These are phyloP conservation scores for sunflower (Helianthus annuus) DNA, from an alignment of 129 eudicot species.

Conservation along the genomic window DNA sequence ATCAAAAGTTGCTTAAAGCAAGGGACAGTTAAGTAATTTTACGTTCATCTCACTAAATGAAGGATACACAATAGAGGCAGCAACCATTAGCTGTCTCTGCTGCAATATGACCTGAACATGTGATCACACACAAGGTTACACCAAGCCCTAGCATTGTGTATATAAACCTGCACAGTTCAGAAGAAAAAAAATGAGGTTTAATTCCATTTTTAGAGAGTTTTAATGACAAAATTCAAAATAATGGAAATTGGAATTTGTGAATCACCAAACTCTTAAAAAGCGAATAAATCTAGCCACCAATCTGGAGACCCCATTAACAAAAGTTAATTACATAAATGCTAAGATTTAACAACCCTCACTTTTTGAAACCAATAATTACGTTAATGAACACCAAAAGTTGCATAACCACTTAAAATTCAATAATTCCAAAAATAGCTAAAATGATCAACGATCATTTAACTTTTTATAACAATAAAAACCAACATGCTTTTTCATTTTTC, in stretches of 20 bases:
- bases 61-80: constrained; percentile 89
- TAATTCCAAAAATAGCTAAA: not conserved
- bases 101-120: constrained; percentile 88
- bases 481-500: not conserved
- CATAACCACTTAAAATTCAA: constrained; percentile 1
- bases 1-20: not conserved
- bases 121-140: constrained; percentile 58
- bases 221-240: not conserved
- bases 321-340: constrained; percentile 18
- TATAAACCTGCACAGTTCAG: constrained; percentile 64
- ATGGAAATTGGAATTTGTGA: not conserved
- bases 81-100: constrained; percentile 89
- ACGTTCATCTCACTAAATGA: not conserved
- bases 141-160: constrained; percentile 79
- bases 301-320: constrained; percentile 13
- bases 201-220: not conserved
- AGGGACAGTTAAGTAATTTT: not conserved
- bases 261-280: constrained; percentile 1
- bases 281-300: constrained; percentile 17
- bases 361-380: not conserved
- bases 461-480: constrained; percentile 2
- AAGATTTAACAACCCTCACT: constrained; percentile 15
- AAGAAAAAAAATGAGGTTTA: not conserved
- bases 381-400: not conserved
- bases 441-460: not conserved